Evolutionary conservation across 2,329 filamentous ascomycete genomes (phyloP).

Genomic region (Paecilomyces variotii): DNA sequence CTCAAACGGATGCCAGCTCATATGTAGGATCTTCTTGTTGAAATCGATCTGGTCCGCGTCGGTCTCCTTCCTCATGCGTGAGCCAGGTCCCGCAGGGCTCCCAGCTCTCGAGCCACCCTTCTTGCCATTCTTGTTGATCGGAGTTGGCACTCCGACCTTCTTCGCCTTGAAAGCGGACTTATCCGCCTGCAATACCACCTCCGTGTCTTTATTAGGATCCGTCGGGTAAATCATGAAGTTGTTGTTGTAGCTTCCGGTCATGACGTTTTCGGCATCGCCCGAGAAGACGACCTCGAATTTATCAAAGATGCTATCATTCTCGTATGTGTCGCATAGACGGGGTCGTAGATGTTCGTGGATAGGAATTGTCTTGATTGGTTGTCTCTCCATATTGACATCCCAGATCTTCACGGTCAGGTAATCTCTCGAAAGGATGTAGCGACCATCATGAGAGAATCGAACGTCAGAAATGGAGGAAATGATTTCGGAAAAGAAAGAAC

Average conservation of each 20-base stretch:
- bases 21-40: constrained; percentile 99
- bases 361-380: constrained; percentile 95
- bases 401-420: constrained; percentile 99
- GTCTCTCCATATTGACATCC: constrained; percentile 98
- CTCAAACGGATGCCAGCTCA: constrained; percentile 99
- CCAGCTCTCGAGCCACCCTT: constrained; percentile 81
- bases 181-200: constrained; percentile 94
- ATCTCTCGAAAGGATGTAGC: constrained; percentile 95
- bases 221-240: constrained; percentile 99
- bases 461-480: constrained; percentile 99
- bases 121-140: constrained; percentile 86
- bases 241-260: constrained; percentile 99
- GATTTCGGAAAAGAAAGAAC: constrained; percentile 98
- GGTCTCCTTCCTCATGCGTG: constrained; percentile 97
- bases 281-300: constrained; percentile 99
- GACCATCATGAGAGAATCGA: constrained; percentile 89
- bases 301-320: constrained; percentile 99
- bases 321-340: constrained; percentile 92
- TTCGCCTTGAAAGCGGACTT: constrained; percentile 99
- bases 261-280: constrained; percentile 95
- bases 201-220: constrained; percentile 89
- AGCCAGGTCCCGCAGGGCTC: constrained; percentile 79
- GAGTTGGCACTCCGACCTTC: constrained; percentile 96
- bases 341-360: constrained; percentile 96
- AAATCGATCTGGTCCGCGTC: constrained; percentile 99